These are phyloP conservation scores for Lepidium africanum DNA, from an alignment of 345 rosid genomes.

Conservation along the genomic window DNA sequence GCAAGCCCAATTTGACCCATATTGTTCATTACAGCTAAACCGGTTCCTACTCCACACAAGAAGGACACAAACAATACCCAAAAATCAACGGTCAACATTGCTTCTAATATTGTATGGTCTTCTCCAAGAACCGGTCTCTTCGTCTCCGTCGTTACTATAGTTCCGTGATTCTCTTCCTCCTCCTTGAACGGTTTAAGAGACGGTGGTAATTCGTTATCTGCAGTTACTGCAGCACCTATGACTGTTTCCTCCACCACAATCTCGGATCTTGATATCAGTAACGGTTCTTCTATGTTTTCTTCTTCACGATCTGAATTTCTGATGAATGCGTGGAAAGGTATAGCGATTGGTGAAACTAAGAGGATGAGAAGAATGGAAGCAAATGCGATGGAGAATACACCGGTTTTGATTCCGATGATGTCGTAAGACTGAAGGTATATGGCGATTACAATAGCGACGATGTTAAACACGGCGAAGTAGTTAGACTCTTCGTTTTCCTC, in stretches of 20 bases:
- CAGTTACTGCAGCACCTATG: slow-evolving; percentile 9
- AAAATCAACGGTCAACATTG: slow-evolving; percentile 39
- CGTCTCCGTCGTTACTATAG: not conserved
- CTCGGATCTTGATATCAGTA: slow-evolving; percentile 24
- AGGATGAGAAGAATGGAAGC: slow-evolving; percentile 38
- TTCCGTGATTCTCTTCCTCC: not conserved
- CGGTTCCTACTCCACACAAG: slow-evolving; percentile 52
- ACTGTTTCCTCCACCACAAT: slow-evolving; percentile 7
- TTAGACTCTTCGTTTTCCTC: slow-evolving; percentile 35
- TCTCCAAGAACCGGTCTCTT: slow-evolving; percentile 38
- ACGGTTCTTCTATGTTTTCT: slow-evolving; percentile 37
- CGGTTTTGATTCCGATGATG: slow-evolving; percentile 39
- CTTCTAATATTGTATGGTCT: slow-evolving; percentile 42
- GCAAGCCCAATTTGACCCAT: slow-evolving; percentile 61
- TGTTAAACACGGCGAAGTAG: slow-evolving; percentile 37
- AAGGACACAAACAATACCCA: slow-evolving; percentile 56
- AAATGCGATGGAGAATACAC: slow-evolving; percentile 31
- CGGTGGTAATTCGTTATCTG: slow-evolving; percentile 17
- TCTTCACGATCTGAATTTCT: not conserved
- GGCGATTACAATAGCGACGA: slow-evolving; percentile 41
- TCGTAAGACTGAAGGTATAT: slow-evolving; percentile 45
- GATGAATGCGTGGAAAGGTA: slow-evolving; percentile 36
- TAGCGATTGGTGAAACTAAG: slow-evolving; percentile 36
- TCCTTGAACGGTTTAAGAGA: slow-evolving; percentile 8
- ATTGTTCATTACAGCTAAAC: slow-evolving; percentile 51